Evolutionary conservation across 1,139 yeast species (phyloP).

Genomic region (Diutina neorugosa): DNA sequence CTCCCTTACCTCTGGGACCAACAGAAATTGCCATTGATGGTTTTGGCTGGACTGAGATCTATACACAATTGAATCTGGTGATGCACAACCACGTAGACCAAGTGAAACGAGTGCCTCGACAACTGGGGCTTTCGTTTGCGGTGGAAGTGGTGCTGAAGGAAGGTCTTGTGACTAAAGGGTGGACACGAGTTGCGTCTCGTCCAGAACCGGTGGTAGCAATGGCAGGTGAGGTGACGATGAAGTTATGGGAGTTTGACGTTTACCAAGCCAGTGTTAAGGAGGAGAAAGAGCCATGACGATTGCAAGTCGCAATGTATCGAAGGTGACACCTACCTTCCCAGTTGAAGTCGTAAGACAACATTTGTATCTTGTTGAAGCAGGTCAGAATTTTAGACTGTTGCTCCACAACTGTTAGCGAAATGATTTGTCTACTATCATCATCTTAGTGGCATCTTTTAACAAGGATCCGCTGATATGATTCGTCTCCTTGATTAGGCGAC

Average conservation of each 20-base stretch:
- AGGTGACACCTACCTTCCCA: too few relatives aligned
- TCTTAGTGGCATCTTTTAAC: too few relatives aligned
- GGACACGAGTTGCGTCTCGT: neutral
- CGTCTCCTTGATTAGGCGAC: too few relatives aligned
- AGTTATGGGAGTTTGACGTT: neutral
- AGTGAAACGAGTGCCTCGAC: slow-evolving; percentile 8
- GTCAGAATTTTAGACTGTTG: too few relatives aligned
- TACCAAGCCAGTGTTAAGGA: neutral
- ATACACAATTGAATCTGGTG: slow-evolving; percentile 19
- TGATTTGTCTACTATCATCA: too few relatives aligned
- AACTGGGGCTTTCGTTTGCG: neutral
- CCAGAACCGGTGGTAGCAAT: too few relatives aligned
- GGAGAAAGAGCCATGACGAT: too few relatives aligned
- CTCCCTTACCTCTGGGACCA: slow-evolving; percentile 7
- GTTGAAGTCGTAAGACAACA: too few relatives aligned
- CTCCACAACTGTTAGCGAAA: too few relatives aligned
- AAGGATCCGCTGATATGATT: too few relatives aligned
- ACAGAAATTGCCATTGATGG: slow-evolving; percentile 15
- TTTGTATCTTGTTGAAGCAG: too few relatives aligned
- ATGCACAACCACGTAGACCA: slow-evolving; percentile 22
- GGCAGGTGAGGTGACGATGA: neutral
- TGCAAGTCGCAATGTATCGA: too few relatives aligned
- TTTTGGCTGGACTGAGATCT: slow-evolving; percentile 22
- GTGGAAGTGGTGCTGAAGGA: neutral
- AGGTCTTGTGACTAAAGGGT: neutral